Base-by-base conservation (phyloP, 1,284 basidiomycete species). In the Pseudozyma pruni region DNA sequence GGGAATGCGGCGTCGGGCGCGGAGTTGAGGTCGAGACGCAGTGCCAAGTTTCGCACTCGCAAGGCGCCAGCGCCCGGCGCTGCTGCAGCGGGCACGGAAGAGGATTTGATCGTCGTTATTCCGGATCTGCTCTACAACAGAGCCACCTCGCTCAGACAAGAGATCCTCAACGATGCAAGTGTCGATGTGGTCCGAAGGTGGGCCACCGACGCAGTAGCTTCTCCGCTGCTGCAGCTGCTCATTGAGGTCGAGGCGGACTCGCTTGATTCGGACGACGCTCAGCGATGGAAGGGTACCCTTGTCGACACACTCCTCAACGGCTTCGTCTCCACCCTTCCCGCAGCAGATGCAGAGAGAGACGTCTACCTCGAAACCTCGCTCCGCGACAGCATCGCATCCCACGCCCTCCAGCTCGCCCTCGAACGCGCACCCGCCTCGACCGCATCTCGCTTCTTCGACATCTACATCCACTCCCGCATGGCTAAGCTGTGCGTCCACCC, bases 381-480 rank as follows among this genome's bases (percentile, higher is more conserved):
- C 8, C 75, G 79, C 16, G 80, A 82, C 59, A 52, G 66, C 17
- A 69, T 79, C 8, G 80, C 76, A 8, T 78, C 77, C 1, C 80
- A 80, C 47, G 69, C 75, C 3, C 51, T 82, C 16, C 61, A 82
- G 40, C 59, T 54, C 22, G 57, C 66, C 13, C 48, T 68, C 35
- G 51, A 52, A 23, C 45, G 55, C 7, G 48, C 66, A 20, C 61
- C 71, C 4, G 10, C 34, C 9, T 37, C 55, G 22, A 33, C 52
- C 8, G 51, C 69, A 11, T 27, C 41, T 3, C 59, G 50, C 17
- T 81, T 82, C 47, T 80, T 73, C 51, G 25, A 44, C 32, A 51
- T 59, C 13, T 81, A 81, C 63, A 47, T 82, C 20, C 38, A 25
- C 17, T 72, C 56, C 11, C 66, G 75, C 4, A 60, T 79, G 38